These are phyloP conservation scores for Delonix regia DNA, from an alignment of 306 rosid species.

Conservation along the genomic window DNA sequence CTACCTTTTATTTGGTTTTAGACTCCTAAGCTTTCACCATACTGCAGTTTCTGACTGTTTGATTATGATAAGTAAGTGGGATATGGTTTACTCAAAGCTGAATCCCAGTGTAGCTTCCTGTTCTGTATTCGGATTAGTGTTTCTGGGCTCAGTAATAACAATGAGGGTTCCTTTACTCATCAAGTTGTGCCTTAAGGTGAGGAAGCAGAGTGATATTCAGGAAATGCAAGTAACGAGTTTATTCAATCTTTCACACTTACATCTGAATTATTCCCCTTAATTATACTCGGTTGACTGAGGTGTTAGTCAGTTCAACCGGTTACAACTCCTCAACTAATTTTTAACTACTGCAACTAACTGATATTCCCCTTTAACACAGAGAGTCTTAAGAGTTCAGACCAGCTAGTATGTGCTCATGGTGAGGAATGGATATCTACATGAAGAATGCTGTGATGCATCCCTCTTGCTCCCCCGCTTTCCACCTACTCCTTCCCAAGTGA, in stretches of 20 bases:
- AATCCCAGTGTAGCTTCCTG: conserved; percentile 8
- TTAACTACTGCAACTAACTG: too few relatives aligned
- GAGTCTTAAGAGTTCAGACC: neutral
- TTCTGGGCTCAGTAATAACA: neutral
- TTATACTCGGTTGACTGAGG: too few relatives aligned
- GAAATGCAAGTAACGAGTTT: too few relatives aligned
- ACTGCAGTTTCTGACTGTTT: neutral
- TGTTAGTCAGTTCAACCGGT: too few relatives aligned
- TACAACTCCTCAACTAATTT: too few relatives aligned
- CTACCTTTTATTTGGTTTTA: neutral
- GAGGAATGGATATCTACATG: neutral
- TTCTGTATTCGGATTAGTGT: neutral
- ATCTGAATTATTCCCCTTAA: too few relatives aligned
- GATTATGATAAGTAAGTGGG: neutral
- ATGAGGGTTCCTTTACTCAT: neutral
- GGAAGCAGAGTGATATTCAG: neutral
- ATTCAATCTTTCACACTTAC: too few relatives aligned
- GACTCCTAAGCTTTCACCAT: neutral
- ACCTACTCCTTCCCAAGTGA: too few relatives aligned
- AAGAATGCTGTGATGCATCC: too few relatives aligned
- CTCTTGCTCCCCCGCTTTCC: too few relatives aligned
- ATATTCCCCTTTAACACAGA: too few relatives aligned
- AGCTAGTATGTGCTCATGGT: neutral
- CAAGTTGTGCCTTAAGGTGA: neutral
- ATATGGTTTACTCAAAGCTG: conserved; percentile 2